Evolutionary conservation across 768 basidiomycete species (phyloP), one percentile per base, ranked within the genome.

Genomic region (Fomitopsis pulvina): DNA sequence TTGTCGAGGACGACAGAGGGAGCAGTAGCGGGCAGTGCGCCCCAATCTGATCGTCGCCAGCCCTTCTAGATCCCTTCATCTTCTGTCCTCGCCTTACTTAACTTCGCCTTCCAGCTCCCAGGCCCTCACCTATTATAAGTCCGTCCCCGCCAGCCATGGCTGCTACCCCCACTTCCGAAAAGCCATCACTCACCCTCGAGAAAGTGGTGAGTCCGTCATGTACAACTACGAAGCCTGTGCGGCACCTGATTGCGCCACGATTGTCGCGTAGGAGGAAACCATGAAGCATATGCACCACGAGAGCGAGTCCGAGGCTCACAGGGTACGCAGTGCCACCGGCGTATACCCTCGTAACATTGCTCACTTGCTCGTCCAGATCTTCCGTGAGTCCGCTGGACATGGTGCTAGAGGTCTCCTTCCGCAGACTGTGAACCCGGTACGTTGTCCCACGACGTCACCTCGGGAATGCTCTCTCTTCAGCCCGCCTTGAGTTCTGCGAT

Each of bases 261-360:
- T 37, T 18, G n/a, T n/a, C n/a, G n/a, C n/a, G n/a, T 4, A 37
- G 34, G 34, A 74, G 52, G 81, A 85, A 61, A 81, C 74, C 32
- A 77, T 87, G 65, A 82, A 76, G 56, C 77, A 79, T 50, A 75
- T 77, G 68, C 83, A 74, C 57, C 78, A 85, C 47, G 92, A 93
- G 63, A 79, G 83, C 53, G 86, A 92, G 47, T 92, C 91, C 1
- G 89, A 92, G 67, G 91, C 91, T 8, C 92, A 94, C 66, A 81
- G 83, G 73, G 90, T 86, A 59, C 39, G 63, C 40, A 12, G 20
- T 28, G 7, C 34, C 24, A 14, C 44, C 4, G 41, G 24, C n/a
- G 2, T 18, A 54, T 28, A 49, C 51, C 12, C 51, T 51, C 39
- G n/a, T 18, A 37, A 12, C 6, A 24, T n/a, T n/a, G 18, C n/a